Base-by-base conservation (phyloP, 768 basidiomycete species). In the Trametes coccinea region DNA sequence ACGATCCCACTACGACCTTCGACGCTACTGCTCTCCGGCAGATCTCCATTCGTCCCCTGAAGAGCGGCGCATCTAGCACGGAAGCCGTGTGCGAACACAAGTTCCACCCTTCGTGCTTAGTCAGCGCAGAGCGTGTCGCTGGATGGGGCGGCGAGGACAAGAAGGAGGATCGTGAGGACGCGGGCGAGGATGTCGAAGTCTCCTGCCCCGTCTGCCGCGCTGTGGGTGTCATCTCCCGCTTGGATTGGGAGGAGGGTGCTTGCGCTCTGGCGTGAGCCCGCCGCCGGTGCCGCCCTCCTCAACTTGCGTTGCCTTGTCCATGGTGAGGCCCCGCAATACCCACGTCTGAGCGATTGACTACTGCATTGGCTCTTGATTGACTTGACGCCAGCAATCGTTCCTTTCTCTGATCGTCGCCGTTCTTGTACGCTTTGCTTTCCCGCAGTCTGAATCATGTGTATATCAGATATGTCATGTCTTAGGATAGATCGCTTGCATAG, bases 31-130 rank as follows among this genome's bases (percentile, higher is more conserved):
- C 55, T 10, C 53, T 67, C 17, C 55, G 70, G 51, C 61, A 73
- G 63, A 68, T 85, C 53, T 64, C 64, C 22, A 79, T 85, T 39
- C 71, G 73, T 16, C 67, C 70, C 31, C 52, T 64, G 34, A 66
- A 56, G 49, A 64, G 56, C 16, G 56, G 53, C 11, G 64, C 60
- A 13, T 69, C 67, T 22, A 70, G 65, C 43, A 59, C 41, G 39
- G 62, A 66, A 41, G 62, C 61, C n/a, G 76, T 83, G 55, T 92
- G 91, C 67, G 61, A 69, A 39, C 91, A 93, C 73, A 75, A 68
- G 47, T 92, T 92, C 79, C 91, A 93, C 68, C 80, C 84, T 8
- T 72, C 83, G 56, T 93, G 91, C 73, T 69, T 93, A 43, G 89
- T 93, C 49, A 81, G 70, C 74, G 85, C 80, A 61, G 90, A 77